phyloP scores from a whole-genome alignment of 2,329 filamentous ascomycete species.

The Cladophialophora immunda region DNA sequence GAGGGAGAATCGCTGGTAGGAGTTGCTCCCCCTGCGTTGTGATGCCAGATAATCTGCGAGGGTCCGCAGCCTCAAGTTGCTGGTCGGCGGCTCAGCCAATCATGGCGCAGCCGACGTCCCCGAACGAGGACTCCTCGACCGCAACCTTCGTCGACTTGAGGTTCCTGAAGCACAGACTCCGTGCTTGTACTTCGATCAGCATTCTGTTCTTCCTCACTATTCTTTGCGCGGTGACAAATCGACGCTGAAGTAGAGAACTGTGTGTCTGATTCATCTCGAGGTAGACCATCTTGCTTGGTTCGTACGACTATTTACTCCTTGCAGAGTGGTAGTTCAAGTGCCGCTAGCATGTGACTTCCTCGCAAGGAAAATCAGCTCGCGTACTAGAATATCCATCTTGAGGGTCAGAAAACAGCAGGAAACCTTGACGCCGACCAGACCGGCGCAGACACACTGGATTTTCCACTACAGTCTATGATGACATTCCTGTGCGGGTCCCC shows the following conservation, averaged over 20 bases:
- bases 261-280: neutral
- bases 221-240: neutral
- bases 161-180: neutral
- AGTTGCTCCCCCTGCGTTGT: neutral
- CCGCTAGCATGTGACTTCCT: neutral
- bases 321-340: neutral
- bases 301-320: neutral
- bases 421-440: neutral
- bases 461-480: neutral
- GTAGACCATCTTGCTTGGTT: neutral
- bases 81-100: neutral
- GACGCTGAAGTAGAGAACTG: neutral
- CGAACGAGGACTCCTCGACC: neutral
- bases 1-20: neutral
- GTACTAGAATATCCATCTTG: neutral
- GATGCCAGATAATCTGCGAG: neutral
- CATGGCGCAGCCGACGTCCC: neutral
- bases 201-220: neutral
- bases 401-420: neutral
- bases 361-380: neutral
- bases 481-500: neutral
- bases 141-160: neutral
- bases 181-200: neutral
- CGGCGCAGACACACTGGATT: neutral
- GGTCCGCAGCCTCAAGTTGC: slow-evolving; percentile 1